A percentile compares a stretch with the other conserved stretches of the same genome.
phyloP scores from a whole-genome alignment of 345 rosid species.

The Linum tenue region DNA sequence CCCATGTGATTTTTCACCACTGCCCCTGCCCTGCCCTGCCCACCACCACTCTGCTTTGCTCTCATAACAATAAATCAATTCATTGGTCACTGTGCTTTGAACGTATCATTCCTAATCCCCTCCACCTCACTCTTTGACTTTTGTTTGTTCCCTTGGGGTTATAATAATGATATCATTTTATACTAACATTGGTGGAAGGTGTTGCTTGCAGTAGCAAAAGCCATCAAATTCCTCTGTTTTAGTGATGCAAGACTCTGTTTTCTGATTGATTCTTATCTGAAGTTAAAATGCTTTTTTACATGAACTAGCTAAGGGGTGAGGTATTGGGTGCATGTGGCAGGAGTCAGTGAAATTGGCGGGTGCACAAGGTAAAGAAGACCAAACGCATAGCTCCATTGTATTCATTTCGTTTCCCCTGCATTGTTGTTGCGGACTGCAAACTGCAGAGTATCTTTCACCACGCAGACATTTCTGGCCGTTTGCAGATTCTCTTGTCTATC shows the following conservation, averaged over 20 bases:
- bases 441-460: neutral
- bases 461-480: neutral
- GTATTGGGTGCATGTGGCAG: neutral
- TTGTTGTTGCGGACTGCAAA: neutral
- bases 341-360: neutral
- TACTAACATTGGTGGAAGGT: neutral
- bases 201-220: neutral
- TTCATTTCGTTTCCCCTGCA: neutral
- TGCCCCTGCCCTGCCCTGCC: too few species aligned
- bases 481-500: neutral
- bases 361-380: neutral
- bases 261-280: neutral
- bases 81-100: constrained; percentile 45
- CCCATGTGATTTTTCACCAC: constrained; percentile 40
- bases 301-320: neutral
- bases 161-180: neutral
- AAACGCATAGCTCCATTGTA: neutral
- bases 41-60: neutral
- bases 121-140: constrained; percentile 30
- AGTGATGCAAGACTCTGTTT: neutral
- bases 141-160: constrained; percentile 6
- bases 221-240: neutral
- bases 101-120: constrained; percentile 25
- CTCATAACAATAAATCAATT: neutral
- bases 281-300: neutral